phyloP scores from a whole-genome alignment of 1,284 basidiomycete species.

The Cutaneotrichosporon sp. region DNA sequence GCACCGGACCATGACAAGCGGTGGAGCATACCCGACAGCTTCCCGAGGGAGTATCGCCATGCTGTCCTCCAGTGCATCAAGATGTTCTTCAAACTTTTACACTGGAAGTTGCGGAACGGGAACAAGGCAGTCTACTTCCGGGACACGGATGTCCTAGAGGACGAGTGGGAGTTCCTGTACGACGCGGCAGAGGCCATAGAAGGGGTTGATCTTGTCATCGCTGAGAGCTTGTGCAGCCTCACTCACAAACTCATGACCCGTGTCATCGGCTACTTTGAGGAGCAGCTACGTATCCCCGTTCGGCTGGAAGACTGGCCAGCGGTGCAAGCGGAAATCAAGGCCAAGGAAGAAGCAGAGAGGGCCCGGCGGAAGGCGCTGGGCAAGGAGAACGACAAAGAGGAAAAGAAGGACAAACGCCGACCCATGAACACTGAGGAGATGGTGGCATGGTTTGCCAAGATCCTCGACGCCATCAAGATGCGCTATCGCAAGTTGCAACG shows the following conservation, averaged over 20 bases:
- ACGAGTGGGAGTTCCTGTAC: conserved; percentile 93
- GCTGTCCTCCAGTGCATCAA: conserved; percentile 84
- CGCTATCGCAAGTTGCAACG: conserved; percentile 92
- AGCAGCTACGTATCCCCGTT: conserved; percentile 79
- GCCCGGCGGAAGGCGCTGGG: not conserved
- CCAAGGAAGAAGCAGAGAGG: not conserved
- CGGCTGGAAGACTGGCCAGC: conserved; percentile 13
- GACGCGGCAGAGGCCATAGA: conserved; percentile 86
- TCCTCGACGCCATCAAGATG: conserved; percentile 88
- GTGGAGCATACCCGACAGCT: conserved; percentile 86
- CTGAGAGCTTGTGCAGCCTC: conserved; percentile 86
- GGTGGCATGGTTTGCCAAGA: conserved; percentile 85
- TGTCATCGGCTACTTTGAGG: conserved; percentile 89
- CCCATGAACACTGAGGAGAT: conserved; percentile 77
- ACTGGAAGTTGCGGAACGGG: conserved; percentile 94
- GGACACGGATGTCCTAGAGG: conserved; percentile 94
- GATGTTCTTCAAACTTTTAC: conserved; percentile 90
- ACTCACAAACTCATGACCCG: conserved; percentile 88
- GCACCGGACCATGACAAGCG: conserved; percentile 78
- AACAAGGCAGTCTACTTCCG: conserved; percentile 91
- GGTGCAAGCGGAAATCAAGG: not conserved
- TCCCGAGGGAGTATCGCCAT: conserved; percentile 83
- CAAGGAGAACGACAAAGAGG: not conserved
- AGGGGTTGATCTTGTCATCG: conserved; percentile 87
- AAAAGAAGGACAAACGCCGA: conserved; percentile 26